Base-by-base conservation (phyloP, 495 filamentous ascomycete genomes). In the Annulohypoxylon maeteangense region DNA sequence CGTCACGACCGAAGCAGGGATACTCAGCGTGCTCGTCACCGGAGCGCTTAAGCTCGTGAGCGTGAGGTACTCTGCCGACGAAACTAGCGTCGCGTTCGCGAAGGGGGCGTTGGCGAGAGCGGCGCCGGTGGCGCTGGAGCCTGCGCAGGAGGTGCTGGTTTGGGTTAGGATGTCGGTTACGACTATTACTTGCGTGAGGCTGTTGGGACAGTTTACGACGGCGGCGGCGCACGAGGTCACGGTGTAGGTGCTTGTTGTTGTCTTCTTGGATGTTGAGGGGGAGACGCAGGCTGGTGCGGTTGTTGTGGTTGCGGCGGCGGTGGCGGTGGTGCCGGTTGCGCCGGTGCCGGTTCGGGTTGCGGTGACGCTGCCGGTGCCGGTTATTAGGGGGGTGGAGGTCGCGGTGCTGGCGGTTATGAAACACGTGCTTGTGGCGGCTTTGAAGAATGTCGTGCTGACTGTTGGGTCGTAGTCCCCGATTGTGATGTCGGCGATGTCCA, bases 391-490 rank as follows among this genome's bases (percentile, higher is more conserved):
- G 6, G 48, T 50, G 14, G 23, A n/a, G n/a, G 61, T 67, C 8
- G 8, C 59, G 23, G 56, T 18, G 7, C 51, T 50, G 10, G 32
- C 53, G 32, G 62, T 65, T 2, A 54, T 18, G 50, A 80, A 68
- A 56, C 78, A 80, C 6, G 75, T 76, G 51, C 62, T 80, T 0
- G 78, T 72, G 0, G 71, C 61, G n/a, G 76, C 78, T 18, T 67
- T 70, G 57, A 76, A 76, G 14, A 80, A 65, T 27, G 77, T 75
- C 16, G 78, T 78, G 36, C 67, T 70, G 16, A 74, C 68, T 14
- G 63, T 72, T 4, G 74, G 74, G 57, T 75, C 67, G 45, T 71
- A 50, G 23, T 70, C 57, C 16, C 34, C 65, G 32, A 72, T 3
- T 1, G 54, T 12, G 51, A 75, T 23, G 66, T 72, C 64, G 8